Evolutionary conservation across 2,329 filamentous ascomycete genomes (phyloP), one percentile per base, ranked within the genome.

Genomic region (Tympanopsis confertula): DNA sequence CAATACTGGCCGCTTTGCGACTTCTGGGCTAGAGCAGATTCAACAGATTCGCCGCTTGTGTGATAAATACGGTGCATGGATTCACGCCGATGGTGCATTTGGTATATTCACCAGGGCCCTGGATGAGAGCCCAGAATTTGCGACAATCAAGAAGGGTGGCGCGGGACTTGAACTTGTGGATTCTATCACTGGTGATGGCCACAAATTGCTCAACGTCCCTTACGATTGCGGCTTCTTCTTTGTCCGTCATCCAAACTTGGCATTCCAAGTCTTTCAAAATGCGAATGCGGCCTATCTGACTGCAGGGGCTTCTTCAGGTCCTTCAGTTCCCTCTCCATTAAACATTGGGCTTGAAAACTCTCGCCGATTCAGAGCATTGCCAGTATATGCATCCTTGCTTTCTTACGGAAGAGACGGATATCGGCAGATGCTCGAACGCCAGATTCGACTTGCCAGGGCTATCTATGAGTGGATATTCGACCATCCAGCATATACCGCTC

Each of bases 201-300:
- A 96, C 57, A 95, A 95, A 53, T 62, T 94, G n/a, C 70, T 96
- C 42, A 95, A 95, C 47, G 86, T 94, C 69, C 88, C 89, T 0
- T 95, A 95, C 50, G 89, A 95, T 56, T 88, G 82, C 49, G 89
- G 88, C 32, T 82, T 95, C 58, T 93, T 94, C 67, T 74, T 94
- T 48, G 86, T 79, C 37, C 74, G 77, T 14, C 73, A 82, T 43
- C 60, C 71, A 5, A 49, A 59, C 3, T 62, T 74, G 12, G 70
- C 81, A 1, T 64, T 68, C 20, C 59, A 70, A 4, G 78, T 87
- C 7, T 94, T 89, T 58, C 69, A 74, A 42, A 95, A 95, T 57
- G 76, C 85, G 20, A 88, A 88, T 53, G 88, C 89, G 2, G 83
- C 80, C 1, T 95, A 95, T 52, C 73, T 94, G 35, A 59, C 66